phyloP scores from a whole-genome alignment of 257 asterid genomes.

The Paulownia fortunei region DNA sequence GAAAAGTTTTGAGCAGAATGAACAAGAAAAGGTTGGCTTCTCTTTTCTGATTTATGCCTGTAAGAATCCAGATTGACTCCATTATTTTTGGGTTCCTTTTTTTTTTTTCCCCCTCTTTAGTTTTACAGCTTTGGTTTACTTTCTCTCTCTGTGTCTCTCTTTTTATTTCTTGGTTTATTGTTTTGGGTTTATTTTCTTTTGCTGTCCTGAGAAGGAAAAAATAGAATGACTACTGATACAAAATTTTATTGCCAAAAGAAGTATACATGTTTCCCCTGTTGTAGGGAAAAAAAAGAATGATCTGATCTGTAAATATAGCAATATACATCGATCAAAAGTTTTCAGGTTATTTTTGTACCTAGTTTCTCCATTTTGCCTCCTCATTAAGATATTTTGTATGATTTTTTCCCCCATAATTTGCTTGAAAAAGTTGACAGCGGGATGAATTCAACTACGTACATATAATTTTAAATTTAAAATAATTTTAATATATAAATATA shows the following conservation, averaged over 20 bases:
- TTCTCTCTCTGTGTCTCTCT: not conserved
- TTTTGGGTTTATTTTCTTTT: not conserved
- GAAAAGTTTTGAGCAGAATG: constrained; percentile 46
- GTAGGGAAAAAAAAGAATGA: not conserved
- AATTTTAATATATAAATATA: too few species aligned
- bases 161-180: not conserved
- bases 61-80: constrained; percentile 55
- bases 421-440: too few species aligned
- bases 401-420: not conserved
- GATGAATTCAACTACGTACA: too few species aligned
- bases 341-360: not conserved
- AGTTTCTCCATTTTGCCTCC: not conserved
- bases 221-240: not conserved
- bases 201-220: not conserved
- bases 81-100: not conserved
- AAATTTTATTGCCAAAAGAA: constrained; percentile 6
- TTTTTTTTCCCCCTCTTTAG: not conserved
- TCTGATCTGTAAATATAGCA: constrained; percentile 6
- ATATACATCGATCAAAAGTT: not conserved
- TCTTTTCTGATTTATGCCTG: constrained; percentile 74
- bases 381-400: not conserved
- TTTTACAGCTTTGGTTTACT: not conserved
- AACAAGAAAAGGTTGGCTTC: constrained; percentile 50
- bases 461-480: too few species aligned
- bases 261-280: not conserved